These are phyloP conservation scores for Malus sieversii DNA, from an alignment of 306 rosid species.

Conservation along the genomic window DNA sequence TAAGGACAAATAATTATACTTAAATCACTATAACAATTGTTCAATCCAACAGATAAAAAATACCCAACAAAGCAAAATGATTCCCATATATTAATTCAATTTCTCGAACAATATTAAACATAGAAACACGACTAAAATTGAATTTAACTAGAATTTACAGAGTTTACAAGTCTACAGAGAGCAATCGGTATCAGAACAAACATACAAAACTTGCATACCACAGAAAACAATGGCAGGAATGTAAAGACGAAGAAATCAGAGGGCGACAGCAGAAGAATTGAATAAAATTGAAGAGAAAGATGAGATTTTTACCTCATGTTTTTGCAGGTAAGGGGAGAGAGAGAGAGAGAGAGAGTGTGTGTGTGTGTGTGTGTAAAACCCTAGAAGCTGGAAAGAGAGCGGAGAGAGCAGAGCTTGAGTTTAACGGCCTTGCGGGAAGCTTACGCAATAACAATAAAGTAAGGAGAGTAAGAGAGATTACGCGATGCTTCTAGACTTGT, in stretches of 20 bases:
- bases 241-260: not conserved
- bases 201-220: not conserved
- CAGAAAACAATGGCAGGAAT: not conserved
- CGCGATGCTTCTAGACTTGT: not conserved
- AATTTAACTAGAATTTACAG: not conserved
- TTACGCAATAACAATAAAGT: not conserved
- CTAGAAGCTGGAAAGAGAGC: not conserved
- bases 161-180: not conserved
- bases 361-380: not conserved
- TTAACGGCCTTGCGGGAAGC: not conserved
- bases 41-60: not conserved
- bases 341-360: too few relatives aligned
- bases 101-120: not conserved
- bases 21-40: not conserved
- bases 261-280: not conserved
- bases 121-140: not conserved
- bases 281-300: not conserved
- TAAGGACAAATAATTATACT: not conserved
- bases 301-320: conserved; percentile 5
- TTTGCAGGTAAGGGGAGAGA: not conserved
- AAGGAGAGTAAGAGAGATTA: not conserved
- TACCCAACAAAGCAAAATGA: not conserved
- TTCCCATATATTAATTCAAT: not conserved
- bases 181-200: not conserved
- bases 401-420: not conserved